Evolutionary conservation across 345 rosid genomes (phyloP).

Genomic region (Reutealis trisperma): DNA sequence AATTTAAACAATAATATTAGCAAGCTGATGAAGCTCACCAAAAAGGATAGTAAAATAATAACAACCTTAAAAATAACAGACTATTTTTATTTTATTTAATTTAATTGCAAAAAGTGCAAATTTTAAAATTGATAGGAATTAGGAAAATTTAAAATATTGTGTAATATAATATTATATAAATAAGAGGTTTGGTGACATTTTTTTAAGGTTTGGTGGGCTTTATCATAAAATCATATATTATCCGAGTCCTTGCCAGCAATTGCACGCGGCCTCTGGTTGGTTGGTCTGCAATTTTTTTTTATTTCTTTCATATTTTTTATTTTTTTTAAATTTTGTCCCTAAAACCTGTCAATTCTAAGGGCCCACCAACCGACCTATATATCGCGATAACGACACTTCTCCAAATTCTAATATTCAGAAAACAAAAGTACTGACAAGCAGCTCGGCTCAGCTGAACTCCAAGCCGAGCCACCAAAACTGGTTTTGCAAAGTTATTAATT

Average conservation of each 20-base stretch:
- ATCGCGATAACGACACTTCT: conserved; percentile 46
- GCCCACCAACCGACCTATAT: conserved; percentile 49
- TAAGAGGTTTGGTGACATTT: conserved; percentile 32
- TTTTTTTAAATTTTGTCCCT: neutral
- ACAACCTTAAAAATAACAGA: neutral
- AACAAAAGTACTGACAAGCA: neutral
- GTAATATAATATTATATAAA: too few species aligned
- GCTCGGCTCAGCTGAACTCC: neutral
- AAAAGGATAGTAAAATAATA: neutral
- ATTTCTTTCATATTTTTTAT: neutral
- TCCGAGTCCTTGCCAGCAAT: conserved; percentile 32
- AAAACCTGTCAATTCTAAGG: conserved; percentile 17
- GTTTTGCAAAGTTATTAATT: too few species aligned
- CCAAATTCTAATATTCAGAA: conserved; percentile 32
- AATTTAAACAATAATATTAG: neutral
- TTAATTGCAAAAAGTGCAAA: conserved; percentile 32
- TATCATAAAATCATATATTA: conserved; percentile 19
- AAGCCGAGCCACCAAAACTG: neutral
- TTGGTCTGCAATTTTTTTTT: conserved; percentile 34
- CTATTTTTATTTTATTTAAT: too few species aligned
- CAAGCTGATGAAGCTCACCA: neutral
- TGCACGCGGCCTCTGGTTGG: conserved; percentile 62
- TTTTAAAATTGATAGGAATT: neutral
- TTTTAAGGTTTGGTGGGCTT: conserved; percentile 17
- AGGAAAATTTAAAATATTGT: neutral